These are phyloP conservation scores for Middelhovenomyces tepae DNA, from an alignment of 805 yeast genomes.

Conservation along the genomic window DNA sequence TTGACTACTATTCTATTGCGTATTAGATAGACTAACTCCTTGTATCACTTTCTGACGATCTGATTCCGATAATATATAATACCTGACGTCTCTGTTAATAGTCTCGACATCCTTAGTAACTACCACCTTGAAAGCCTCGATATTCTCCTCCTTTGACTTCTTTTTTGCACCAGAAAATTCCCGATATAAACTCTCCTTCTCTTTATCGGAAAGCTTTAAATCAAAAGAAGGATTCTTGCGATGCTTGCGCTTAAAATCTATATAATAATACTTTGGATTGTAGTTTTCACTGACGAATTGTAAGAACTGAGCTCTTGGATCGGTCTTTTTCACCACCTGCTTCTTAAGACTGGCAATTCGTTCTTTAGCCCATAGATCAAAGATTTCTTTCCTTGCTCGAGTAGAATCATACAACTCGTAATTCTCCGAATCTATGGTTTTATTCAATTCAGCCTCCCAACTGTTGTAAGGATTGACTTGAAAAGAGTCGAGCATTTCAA, in stretches of 20 bases:
- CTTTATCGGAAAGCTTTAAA: too few relatives aligned
- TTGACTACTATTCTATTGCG: too few relatives aligned
- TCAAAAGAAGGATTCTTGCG: constrained; percentile 23
- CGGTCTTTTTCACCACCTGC: constrained; percentile 5
- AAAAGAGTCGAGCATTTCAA: constrained; percentile 28
- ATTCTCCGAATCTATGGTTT: constrained; percentile 35
- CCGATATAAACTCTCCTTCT: too few relatives aligned
- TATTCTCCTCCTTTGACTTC: too few relatives aligned
- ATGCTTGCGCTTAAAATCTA: constrained; percentile 33
- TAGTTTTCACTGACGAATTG: constrained; percentile 22
- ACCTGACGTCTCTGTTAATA: too few relatives aligned
- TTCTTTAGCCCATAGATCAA: constrained; percentile 37
- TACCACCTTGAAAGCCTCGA: too few relatives aligned
- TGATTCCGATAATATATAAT: too few relatives aligned
- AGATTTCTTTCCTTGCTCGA: constrained; percentile 31
- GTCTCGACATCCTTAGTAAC: too few relatives aligned
- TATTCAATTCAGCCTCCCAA: constrained; percentile 40
- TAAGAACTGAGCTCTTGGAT: constrained; percentile 21
- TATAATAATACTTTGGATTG: constrained; percentile 26
- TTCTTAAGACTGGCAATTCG: constrained; percentile 6
- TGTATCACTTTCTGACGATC: too few relatives aligned
- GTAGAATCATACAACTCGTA: constrained; percentile 31
- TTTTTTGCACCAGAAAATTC: too few relatives aligned
- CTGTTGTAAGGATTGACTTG: constrained; percentile 36
- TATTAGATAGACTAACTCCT: too few relatives aligned